Evolutionary conservation across 2,329 filamentous ascomycete genomes (phyloP).

Genomic region (Cordyceps cicadae): DNA sequence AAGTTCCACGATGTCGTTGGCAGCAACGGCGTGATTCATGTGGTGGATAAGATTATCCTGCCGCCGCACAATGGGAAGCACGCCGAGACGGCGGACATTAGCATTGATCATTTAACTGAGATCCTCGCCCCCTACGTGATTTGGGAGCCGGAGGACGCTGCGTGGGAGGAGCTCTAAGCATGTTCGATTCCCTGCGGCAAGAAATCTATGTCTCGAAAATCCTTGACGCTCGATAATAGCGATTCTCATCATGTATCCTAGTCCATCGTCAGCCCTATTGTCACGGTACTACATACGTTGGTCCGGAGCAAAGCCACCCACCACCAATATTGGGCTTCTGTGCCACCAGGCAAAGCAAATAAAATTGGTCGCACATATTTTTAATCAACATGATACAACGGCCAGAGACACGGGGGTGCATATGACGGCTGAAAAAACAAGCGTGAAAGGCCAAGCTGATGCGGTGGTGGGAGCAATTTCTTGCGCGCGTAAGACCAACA

Average conservation of each 20-base stretch:
- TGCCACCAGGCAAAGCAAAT: neutral
- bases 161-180: neutral
- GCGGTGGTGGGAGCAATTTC: too few relatives aligned
- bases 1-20: constrained; percentile 62
- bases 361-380: neutral
- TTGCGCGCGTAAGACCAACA: too few relatives aligned
- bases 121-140: constrained; percentile 19
- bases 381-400: too few relatives aligned
- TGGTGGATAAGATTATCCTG: constrained; percentile 63
- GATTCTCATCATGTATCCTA: neutral
- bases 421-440: too few relatives aligned
- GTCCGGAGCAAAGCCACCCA: too few relatives aligned
- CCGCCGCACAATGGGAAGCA: constrained; percentile 50
- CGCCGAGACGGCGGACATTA: constrained; percentile 8
- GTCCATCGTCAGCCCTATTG: too few relatives aligned
- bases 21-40: constrained; percentile 75
- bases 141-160: neutral
- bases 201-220: neutral
- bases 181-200: neutral
- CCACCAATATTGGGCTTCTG: too few relatives aligned
- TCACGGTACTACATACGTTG: too few relatives aligned
- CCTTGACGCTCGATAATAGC: neutral
- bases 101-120: constrained; percentile 14
- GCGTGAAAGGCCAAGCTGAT: too few relatives aligned
- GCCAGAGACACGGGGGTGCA: too few relatives aligned